Percentiles rank a stretch among this genome's conserved stretches.
phyloP scores from a whole-genome alignment of 257 asterid genomes.

The Salvia splendens region DNA sequence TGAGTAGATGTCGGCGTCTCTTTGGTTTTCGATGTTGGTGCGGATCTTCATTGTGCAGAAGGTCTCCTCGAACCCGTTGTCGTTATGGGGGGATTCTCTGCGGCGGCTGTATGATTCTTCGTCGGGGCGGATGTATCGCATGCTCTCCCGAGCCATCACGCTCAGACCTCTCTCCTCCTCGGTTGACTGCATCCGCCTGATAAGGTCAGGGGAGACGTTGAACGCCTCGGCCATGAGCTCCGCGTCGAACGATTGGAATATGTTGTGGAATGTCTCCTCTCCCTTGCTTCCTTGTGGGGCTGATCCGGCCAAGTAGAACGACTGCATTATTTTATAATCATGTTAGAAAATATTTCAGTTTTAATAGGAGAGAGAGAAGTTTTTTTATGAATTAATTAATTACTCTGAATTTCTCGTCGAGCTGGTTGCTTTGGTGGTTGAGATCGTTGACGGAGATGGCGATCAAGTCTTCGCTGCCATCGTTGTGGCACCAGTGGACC shows the following conservation, averaged over 20 bases:
- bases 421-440: conserved; percentile 69
- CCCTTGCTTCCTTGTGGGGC: conserved; percentile 27
- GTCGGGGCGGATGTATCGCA: conserved; percentile 53
- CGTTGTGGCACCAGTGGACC: conserved; percentile 71
- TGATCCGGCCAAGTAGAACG: conserved; percentile 69
- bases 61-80: conserved; percentile 54
- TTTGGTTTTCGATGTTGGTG: conserved; percentile 42
- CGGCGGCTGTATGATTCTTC: conserved; percentile 6
- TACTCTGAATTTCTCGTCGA: conserved; percentile 70
- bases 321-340: conserved; percentile 24
- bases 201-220: conserved; percentile 44
- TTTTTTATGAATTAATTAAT: too few relatives aligned
- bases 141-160: conserved; percentile 43
- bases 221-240: conserved; percentile 61
- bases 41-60: conserved; percentile 53
- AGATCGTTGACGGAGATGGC: conserved; percentile 65
- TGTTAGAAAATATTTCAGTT: too few relatives aligned
- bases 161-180: conserved; percentile 55
- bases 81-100: background rate
- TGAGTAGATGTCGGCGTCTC: conserved; percentile 58
- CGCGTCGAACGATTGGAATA: conserved; percentile 48
- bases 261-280: conserved; percentile 43
- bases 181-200: conserved; percentile 40
- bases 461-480: conserved; percentile 55
- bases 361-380: too few relatives aligned